Evolutionary conservation across 2,329 filamentous ascomycete species (phyloP), one percentile per base, ranked within the genome.

Genomic region (Falciphora oryzae): DNA sequence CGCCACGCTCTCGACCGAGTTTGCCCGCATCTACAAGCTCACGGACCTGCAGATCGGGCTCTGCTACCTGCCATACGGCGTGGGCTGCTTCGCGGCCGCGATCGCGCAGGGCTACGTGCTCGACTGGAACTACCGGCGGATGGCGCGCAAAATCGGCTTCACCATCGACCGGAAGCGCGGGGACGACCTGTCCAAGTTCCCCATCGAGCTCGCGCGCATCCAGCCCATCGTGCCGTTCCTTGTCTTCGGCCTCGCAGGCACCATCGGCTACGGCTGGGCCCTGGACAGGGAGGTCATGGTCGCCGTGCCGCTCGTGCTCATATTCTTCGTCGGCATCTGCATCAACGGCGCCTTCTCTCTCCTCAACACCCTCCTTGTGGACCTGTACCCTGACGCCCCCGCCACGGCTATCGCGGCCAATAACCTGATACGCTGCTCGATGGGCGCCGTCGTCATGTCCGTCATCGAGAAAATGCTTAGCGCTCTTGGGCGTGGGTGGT

Each of bases 101-200:
- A 69, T 85, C 31, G 72, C 74, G n/a, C 83, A 85, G 66, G 89
- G 91, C 6, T 81, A 81, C 67, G 71, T 85, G 7, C 76, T 84
- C 61, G 83, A 86, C 74, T 87, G 85, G 80, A 93, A 93, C 73
- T 96, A 91, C 73, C 81, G 86, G 8, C 84, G 89, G 56, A 82
- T 87, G 60, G 89, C 90, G 1, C 80, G 78, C 61, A 80, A 81
- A 38, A 77, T 88, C 22, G 86, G 86, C 7, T 79, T 92, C 65
- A 76, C 79, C 2, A 83, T 92, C 67, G 83, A 85, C 66, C 81
- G 79, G 65, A 86, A 84, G 67, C 84, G 85, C 13, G 81, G 82
- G 27, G 79, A 81, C 66, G 79, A 85, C 68, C 74, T 85, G 60
- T 72, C 73, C 7, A 75, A 77, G 27, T 86, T 85, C 64, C 84